Conservation (phyloP, 306 rosid species). For the Notholithocarpus densiflorus region DNA sequence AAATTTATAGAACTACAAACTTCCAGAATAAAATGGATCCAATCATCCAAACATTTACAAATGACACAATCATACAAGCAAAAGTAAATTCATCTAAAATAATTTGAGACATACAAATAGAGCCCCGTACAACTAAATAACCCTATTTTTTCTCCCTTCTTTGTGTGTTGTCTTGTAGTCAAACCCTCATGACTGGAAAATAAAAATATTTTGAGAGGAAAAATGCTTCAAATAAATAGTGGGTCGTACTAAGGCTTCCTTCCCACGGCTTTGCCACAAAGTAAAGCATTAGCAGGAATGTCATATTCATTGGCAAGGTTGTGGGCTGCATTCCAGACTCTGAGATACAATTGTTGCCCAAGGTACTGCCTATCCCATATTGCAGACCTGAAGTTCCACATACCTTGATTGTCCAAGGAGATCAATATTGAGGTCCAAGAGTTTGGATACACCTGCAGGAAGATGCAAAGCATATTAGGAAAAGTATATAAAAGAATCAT, state of each 20-base stretch:
- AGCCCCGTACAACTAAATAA: not conserved
- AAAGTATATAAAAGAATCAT: not conserved
- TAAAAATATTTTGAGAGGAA: not conserved
- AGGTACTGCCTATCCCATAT: conserved; percentile 92
- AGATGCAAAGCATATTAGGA: not conserved
- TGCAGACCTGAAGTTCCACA: conserved; percentile 97
- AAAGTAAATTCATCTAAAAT: conserved; percentile 1
- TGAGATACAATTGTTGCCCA: conserved; percentile 83
- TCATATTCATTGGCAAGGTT: conserved; percentile 75
- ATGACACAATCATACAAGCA: not conserved
- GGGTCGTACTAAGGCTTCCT: conserved; percentile 30
- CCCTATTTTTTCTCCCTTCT: not conserved
- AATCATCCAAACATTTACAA: not conserved
- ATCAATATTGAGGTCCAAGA: conserved; percentile 85
- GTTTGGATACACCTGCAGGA: conserved; percentile 76
- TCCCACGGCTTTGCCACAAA: conserved; percentile 85
- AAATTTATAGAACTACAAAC: not conserved
- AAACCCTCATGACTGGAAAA: conserved; percentile 55
- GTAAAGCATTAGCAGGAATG: conserved; percentile 67
- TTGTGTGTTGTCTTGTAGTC: conserved; percentile 25
- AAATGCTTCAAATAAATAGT: conserved; percentile 1
- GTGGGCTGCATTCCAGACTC: conserved; percentile 68
- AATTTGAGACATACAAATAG: not conserved
- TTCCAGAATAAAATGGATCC: not conserved
- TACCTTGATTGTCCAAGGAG: conserved; percentile 93